Conservation (phyloP, 2,329 filamentous ascomycete genomes). For the Bertia moriformis region DNA sequence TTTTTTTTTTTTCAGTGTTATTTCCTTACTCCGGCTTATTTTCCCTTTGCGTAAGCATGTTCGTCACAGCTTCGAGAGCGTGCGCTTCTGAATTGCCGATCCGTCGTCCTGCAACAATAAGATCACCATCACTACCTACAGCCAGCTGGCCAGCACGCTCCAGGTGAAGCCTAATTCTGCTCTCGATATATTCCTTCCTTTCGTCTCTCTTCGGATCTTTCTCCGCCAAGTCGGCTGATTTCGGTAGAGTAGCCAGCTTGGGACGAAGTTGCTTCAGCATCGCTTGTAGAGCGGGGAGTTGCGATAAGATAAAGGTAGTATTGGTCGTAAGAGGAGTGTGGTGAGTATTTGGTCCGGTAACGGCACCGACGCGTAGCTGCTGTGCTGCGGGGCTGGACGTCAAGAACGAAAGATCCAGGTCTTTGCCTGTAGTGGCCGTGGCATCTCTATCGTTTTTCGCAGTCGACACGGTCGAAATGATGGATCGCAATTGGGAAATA, state of each 20-base stretch:
- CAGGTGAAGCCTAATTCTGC: conserved; percentile 34
- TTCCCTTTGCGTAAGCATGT: neutral
- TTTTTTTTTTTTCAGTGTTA: too few species aligned
- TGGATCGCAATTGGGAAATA: conserved; percentile 31
- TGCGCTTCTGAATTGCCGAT: conserved; percentile 9
- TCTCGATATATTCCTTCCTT: conserved; percentile 41
- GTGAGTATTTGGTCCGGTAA: neutral
- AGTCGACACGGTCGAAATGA: conserved; percentile 15
- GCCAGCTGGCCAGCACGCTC: conserved; percentile 25
- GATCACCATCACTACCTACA: conserved; percentile 15
- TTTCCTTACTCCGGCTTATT: too few species aligned
- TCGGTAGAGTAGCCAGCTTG: conserved; percentile 23
- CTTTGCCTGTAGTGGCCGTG: neutral
- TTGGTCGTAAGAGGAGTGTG: conserved; percentile 23
- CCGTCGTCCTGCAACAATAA: conserved; percentile 17
- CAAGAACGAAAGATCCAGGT: conserved; percentile 27
- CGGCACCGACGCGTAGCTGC: neutral
- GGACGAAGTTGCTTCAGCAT: conserved; percentile 34
- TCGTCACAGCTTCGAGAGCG: neutral
- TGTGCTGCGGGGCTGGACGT: conserved; percentile 15
- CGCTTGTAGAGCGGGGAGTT: conserved; percentile 40
- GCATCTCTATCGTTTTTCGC: too few species aligned
- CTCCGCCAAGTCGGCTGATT: conserved; percentile 12
- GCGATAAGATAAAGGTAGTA: conserved; percentile 37
- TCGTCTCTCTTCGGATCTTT: conserved; percentile 26